These are phyloP conservation scores for Golubevia sp. DNA, from an alignment of 1,284 basidiomycete genomes.

Conservation along the genomic window DNA sequence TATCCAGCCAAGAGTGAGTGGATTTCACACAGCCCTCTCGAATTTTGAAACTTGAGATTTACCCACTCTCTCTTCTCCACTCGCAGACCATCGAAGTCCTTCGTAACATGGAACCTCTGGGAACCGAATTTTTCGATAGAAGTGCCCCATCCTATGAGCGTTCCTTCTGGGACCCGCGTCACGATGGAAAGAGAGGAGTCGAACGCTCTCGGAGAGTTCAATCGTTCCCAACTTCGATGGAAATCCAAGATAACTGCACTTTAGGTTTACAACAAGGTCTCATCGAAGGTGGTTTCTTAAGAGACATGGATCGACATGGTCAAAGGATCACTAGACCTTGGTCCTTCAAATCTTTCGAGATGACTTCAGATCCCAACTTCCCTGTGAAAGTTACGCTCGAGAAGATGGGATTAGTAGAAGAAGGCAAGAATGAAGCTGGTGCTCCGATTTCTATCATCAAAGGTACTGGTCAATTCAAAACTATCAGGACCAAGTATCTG, in stretches of 20 bases:
- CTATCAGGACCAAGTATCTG: slow-evolving; percentile 62
- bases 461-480: slow-evolving; percentile 46
- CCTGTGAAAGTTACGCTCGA: slow-evolving; percentile 48
- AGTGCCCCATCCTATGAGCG: slow-evolving; percentile 61
- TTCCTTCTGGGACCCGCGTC: slow-evolving; percentile 62
- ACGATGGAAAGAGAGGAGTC: slow-evolving; percentile 50
- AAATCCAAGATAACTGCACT: slow-evolving; percentile 63
- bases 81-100: slow-evolving; percentile 70
- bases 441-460: slow-evolving; percentile 42
- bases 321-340: slow-evolving; percentile 57
- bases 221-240: slow-evolving; percentile 63
- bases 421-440: slow-evolving; percentile 36
- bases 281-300: slow-evolving; percentile 62
- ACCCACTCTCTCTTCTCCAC: neutral
- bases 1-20: slow-evolving; percentile 57
- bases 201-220: slow-evolving; percentile 61
- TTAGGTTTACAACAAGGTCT: slow-evolving; percentile 63
- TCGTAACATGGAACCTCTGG: slow-evolving; percentile 59
- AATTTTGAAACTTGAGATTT: too few species aligned
- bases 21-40: too few species aligned
- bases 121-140: slow-evolving; percentile 45
- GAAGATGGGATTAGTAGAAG: slow-evolving; percentile 45
- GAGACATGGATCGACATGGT: slow-evolving; percentile 61
- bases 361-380: slow-evolving; percentile 25
- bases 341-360: slow-evolving; percentile 40